Conservation (phyloP, 306 rosid species). For the Morella rubra region DNA sequence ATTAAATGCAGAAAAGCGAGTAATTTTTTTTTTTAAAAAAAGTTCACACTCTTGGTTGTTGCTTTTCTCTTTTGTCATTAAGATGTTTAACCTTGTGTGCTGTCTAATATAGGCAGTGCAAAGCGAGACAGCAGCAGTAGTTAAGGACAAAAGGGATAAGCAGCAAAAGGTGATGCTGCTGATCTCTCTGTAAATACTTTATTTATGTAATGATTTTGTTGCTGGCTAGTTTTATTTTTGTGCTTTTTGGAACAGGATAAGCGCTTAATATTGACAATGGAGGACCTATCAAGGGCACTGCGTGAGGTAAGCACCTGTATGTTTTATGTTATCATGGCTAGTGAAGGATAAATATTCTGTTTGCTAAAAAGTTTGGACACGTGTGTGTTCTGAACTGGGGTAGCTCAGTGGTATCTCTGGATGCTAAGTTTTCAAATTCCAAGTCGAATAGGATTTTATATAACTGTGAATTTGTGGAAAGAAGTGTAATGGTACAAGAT, state of each 20-base stretch:
- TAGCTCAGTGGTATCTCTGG: background rate
- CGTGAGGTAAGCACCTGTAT: conserved; percentile 48
- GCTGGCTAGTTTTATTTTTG: conserved; percentile 26
- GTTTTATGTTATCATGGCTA: background rate
- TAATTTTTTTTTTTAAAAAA: background rate
- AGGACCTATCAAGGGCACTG: conserved; percentile 76
- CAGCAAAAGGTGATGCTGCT: conserved; percentile 71
- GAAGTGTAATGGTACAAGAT: too few relatives aligned
- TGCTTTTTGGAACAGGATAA: conserved; percentile 60
- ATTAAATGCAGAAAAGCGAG: too few relatives aligned
- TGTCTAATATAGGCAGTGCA: conserved; percentile 69
- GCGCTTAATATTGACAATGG: conserved; percentile 77
- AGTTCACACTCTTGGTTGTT: background rate
- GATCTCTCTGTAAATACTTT: conserved; percentile 2
- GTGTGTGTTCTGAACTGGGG: background rate
- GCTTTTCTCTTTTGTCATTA: background rate
- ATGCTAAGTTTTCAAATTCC: background rate
- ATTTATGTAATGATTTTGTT: background rate
- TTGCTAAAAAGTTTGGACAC: background rate
- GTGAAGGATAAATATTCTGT: background rate
- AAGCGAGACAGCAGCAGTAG: conserved; percentile 82
- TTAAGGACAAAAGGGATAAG: conserved; percentile 91
- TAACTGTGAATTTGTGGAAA: too few relatives aligned
- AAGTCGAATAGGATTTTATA: too few relatives aligned
- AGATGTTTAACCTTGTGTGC: conserved; percentile 21